Percentiles rank a stretch among this genome's conserved stretches.
These are phyloP conservation scores for Hermanozyma aechmeae DNA, from an alignment of 805 yeast genomes.

Conservation along the genomic window DNA sequence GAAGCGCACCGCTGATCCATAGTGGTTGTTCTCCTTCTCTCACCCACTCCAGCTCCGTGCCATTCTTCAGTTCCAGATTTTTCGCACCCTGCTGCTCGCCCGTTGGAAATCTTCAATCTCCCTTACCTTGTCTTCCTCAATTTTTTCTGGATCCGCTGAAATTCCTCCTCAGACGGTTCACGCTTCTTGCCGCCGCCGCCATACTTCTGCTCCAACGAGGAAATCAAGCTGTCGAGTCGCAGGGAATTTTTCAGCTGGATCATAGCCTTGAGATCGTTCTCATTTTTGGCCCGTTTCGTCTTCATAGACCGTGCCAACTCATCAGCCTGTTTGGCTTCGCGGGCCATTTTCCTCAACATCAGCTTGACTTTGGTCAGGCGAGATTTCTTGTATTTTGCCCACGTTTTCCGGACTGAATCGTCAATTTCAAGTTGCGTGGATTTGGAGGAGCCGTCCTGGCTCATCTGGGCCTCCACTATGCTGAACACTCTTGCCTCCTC, in stretches of 20 bases:
- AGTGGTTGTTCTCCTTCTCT: too few relatives aligned
- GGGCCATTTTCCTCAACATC: constrained; percentile 42
- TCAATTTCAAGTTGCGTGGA: constrained; percentile 29
- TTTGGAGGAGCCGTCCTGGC: too few relatives aligned
- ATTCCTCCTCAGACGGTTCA: constrained; percentile 31
- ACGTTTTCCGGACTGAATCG: constrained; percentile 26
- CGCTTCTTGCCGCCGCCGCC: constrained; percentile 27
- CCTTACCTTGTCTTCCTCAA: too few relatives aligned
- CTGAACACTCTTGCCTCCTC: constrained; percentile 56
- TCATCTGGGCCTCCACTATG: constrained; percentile 36
- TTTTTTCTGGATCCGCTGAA: constrained; percentile 35
- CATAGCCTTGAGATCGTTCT: constrained; percentile 35
- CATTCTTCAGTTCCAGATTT: too few relatives aligned
- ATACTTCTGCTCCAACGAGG: constrained; percentile 42
- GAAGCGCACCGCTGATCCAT: too few relatives aligned
- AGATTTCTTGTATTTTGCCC: constrained; percentile 41
- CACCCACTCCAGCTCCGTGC: too few relatives aligned
- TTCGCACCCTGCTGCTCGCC: too few relatives aligned
- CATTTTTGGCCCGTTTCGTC: constrained; percentile 16
- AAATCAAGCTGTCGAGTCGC: constrained; percentile 38
- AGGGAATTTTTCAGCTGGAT: constrained; percentile 39
- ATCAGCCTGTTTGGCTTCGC: constrained; percentile 60
- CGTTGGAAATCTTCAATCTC: too few relatives aligned
- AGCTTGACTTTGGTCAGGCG: constrained; percentile 39
- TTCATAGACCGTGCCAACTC: constrained; percentile 31